phyloP scores from a whole-genome alignment of 352 stramenopile species.

The Phytopythium cucurbitacearum region DNA sequence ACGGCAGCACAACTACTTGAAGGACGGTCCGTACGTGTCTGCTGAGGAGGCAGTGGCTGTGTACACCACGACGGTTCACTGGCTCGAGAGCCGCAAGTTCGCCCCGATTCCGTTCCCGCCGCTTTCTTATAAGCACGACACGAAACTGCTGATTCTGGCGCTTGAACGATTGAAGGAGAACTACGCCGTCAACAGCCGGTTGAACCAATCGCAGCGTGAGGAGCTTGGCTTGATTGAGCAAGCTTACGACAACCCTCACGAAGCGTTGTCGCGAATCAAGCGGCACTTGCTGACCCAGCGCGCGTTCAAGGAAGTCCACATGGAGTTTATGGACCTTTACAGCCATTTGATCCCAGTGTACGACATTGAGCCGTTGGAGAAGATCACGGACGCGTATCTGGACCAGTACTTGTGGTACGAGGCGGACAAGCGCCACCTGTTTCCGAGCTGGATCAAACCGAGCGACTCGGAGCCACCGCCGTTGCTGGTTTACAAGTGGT shows the following conservation, averaged over 20 bases:
- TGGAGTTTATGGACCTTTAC: slow-evolving; percentile 99
- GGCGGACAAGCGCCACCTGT: slow-evolving; percentile 99
- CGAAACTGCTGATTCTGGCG: slow-evolving; percentile 99
- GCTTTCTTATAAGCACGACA: slow-evolving; percentile 99
- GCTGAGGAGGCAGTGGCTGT: slow-evolving; percentile 99
- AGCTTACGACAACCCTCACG: slow-evolving; percentile 99
- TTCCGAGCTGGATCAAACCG: slow-evolving; percentile 99
- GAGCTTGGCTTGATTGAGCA: slow-evolving; percentile 99
- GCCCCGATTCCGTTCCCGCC: slow-evolving; percentile 99
- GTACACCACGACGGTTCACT: slow-evolving; percentile 99
- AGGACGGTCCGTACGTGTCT: slow-evolving; percentile 98
- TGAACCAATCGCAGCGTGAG: slow-evolving; percentile 98
- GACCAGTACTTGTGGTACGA: slow-evolving; percentile 99
- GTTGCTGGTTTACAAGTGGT: slow-evolving; percentile 99
- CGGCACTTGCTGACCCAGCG: slow-evolving; percentile 98
- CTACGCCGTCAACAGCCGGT: slow-evolving; percentile 95
- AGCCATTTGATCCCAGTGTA: slow-evolving; percentile 98
- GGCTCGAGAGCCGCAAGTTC: slow-evolving; percentile 99
- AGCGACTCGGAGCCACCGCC: slow-evolving; percentile 98
- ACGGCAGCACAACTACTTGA: slow-evolving; percentile 99
- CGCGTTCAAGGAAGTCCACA: slow-evolving; percentile 99
- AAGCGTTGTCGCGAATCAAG: slow-evolving; percentile 99
- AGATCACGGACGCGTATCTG: slow-evolving; percentile 99
- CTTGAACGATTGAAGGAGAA: slow-evolving; percentile 99
- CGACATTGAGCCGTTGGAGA: slow-evolving; percentile 99